Percentiles rank a stretch among this genome's conserved stretches.
These are phyloP conservation scores for Exophiala sp. DNA, from an alignment of 2,329 filamentous ascomycete species.

Conservation along the genomic window DNA sequence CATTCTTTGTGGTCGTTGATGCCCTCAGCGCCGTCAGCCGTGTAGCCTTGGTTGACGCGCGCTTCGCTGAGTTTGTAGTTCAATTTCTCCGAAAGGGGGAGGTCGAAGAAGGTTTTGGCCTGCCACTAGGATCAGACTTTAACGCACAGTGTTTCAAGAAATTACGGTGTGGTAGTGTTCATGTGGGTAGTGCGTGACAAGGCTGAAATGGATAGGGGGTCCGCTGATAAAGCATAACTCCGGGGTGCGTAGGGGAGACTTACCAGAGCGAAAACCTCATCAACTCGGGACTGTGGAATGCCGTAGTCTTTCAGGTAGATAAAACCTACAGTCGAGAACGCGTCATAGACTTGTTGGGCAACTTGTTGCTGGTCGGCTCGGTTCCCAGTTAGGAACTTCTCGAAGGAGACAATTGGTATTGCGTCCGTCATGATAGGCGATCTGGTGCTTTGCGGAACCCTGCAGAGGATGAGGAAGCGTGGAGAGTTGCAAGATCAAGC, in stretches of 20 bases:
- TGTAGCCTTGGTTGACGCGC: slow-evolving; percentile 22
- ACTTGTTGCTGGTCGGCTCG: slow-evolving; percentile 29
- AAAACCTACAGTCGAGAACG: slow-evolving; percentile 39
- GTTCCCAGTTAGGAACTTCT: slow-evolving; percentile 31
- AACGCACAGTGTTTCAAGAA: not conserved
- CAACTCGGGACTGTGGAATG: slow-evolving; percentile 28
- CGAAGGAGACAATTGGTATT: slow-evolving; percentile 43
- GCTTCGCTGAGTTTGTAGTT: slow-evolving; percentile 44
- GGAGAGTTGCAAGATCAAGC: no score
- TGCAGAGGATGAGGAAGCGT: no score
- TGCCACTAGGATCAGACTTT: not conserved
- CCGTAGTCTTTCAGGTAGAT: slow-evolving; percentile 42
- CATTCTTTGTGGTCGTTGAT: slow-evolving; percentile 25
- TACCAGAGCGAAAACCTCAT: slow-evolving; percentile 21
- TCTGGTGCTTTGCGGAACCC: no score
- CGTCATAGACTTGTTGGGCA: slow-evolving; percentile 35
- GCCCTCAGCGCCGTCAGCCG: slow-evolving; percentile 21
- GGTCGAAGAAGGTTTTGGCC: slow-evolving; percentile 41
- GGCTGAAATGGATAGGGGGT: not conserved
- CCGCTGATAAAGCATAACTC: not conserved
- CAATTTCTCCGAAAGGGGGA: slow-evolving; percentile 45
- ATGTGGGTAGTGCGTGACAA: not conserved
- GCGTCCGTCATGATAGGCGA: not conserved
- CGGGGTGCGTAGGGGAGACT: slow-evolving; percentile 1
- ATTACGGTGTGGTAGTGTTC: not conserved